These are phyloP conservation scores for Dryadomyces quercus-mongolicae DNA, from an alignment of 2,329 filamentous ascomycete species.

Conservation along the genomic window DNA sequence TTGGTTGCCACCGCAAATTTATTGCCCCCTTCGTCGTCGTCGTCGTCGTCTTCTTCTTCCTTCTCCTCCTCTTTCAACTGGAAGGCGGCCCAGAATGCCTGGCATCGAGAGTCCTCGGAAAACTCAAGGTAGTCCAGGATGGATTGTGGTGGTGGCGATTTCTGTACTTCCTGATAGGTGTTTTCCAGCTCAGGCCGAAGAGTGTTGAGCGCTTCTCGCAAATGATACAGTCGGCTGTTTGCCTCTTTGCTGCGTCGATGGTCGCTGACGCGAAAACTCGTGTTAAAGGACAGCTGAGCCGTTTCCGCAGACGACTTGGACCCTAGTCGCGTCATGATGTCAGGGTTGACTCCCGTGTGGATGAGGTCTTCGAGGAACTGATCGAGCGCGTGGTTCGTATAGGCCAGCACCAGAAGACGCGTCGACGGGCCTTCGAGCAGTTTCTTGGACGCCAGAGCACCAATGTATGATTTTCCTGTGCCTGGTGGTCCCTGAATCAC, in stretches of 20 bases:
- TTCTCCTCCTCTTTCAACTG: not conserved
- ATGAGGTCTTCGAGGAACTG: slow-evolving; percentile 55
- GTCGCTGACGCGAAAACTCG: not conserved
- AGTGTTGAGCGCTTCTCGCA: slow-evolving; percentile 15
- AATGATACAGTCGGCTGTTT: not conserved
- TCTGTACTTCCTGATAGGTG: not conserved
- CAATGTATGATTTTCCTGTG: slow-evolving; percentile 24
- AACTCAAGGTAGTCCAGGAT: slow-evolving; percentile 28
- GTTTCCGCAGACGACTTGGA: slow-evolving; percentile 42
- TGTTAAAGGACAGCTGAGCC: slow-evolving; percentile 25
- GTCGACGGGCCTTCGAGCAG: slow-evolving; percentile 20
- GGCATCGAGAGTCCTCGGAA: not conserved
- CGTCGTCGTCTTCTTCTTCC: no score
- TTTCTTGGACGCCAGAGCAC: slow-evolving; percentile 46
- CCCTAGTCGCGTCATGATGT: slow-evolving; percentile 46
- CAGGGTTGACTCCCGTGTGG: slow-evolving; percentile 38
- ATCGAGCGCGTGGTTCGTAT: slow-evolving; percentile 56
- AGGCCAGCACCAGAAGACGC: slow-evolving; percentile 51
- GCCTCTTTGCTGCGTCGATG: slow-evolving; percentile 1
- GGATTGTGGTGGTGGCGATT: slow-evolving; percentile 6
- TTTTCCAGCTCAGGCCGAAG: slow-evolving; percentile 10
- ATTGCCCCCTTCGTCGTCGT: not conserved
- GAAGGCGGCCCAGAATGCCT: slow-evolving; percentile 8
- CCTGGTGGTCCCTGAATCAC: slow-evolving; percentile 56
- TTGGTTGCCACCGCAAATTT: not conserved